phyloP scores from a whole-genome alignment of 371 early-diverging fungal species.

The Mortierella sp. region DNA sequence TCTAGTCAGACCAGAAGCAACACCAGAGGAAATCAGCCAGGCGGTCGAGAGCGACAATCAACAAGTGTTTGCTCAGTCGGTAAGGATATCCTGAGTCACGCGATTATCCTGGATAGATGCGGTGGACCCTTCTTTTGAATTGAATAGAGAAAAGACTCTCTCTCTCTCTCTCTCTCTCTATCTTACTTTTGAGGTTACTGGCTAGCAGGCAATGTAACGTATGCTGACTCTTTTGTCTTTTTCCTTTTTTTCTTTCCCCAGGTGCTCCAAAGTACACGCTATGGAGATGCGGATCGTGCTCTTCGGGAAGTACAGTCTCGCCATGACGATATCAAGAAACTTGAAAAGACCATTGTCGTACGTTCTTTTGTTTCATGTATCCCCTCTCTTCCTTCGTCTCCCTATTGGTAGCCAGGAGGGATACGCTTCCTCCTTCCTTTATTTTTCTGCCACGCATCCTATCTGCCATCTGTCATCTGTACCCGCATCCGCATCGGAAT shows the following conservation, averaged over 20 bases:
- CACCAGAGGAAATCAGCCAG: constrained; percentile 81
- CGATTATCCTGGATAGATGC: neutral
- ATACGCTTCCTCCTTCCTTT: no score
- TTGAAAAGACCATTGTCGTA: constrained; percentile 86
- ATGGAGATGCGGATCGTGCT: constrained; percentile 83
- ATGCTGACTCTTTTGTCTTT: no score
- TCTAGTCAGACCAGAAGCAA: constrained; percentile 85
- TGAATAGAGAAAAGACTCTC: no score
- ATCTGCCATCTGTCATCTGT: constrained; percentile 39
- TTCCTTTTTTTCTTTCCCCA: constrained; percentile 23
- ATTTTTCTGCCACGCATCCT: neutral
- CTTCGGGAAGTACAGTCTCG: constrained; percentile 86
- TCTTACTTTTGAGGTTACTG: no score
- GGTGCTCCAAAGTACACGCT: constrained; percentile 79
- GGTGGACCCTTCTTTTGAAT: neutral
- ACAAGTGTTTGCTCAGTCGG: constrained; percentile 88
- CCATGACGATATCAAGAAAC: constrained; percentile 89
- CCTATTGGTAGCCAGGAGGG: neutral
- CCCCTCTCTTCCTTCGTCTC: neutral
- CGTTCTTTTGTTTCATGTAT: neutral
- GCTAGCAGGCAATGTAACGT: no score
- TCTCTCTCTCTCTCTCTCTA: no score
- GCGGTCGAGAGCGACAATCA: constrained; percentile 80
- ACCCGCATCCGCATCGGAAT: no score
- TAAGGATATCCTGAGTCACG: no score